Percentiles rank a stretch among this genome's conserved stretches.
phyloP scores from a whole-genome alignment of 106 monocot genomes.

The Dioscorea alata region DNA sequence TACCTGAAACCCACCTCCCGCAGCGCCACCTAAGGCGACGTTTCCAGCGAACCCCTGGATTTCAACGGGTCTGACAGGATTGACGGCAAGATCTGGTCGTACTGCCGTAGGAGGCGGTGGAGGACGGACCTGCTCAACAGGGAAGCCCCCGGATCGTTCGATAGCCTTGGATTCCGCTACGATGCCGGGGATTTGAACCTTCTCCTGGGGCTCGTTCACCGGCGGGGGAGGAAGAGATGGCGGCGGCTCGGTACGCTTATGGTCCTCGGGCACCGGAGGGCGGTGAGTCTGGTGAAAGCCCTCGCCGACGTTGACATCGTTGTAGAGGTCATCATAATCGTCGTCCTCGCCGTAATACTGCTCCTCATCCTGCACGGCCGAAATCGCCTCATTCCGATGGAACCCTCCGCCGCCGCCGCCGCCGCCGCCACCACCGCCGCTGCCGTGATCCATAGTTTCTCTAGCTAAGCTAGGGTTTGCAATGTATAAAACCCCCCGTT shows the following conservation, averaged over 20 bases:
- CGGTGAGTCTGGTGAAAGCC: conserved; percentile 34
- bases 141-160: conserved; percentile 1
- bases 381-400: conserved; percentile 61
- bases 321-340: conserved; percentile 91
- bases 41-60: conserved; percentile 13
- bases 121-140: conserved; percentile 5
- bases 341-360: conserved; percentile 68
- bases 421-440: conserved; percentile 15
- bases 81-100: conserved; percentile 6
- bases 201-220: conserved; percentile 8
- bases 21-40: not conserved
- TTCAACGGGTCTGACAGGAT: not conserved
- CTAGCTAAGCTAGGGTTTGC: not conserved
- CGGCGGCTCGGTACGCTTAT: not conserved
- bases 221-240: conserved; percentile 16
- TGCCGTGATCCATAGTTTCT: conserved; percentile 12
- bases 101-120: conserved; percentile 5
- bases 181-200: conserved; percentile 30
- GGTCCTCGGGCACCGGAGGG: conserved; percentile 5
- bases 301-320: conserved; percentile 89
- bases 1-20: not conserved
- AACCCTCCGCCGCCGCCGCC: conserved; percentile 22
- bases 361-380: conserved; percentile 76
- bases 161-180: not conserved
- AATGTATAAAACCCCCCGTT: too few species aligned